phyloP scores from a whole-genome alignment of 78 protist species.

The Isochrysis galbana region DNA sequence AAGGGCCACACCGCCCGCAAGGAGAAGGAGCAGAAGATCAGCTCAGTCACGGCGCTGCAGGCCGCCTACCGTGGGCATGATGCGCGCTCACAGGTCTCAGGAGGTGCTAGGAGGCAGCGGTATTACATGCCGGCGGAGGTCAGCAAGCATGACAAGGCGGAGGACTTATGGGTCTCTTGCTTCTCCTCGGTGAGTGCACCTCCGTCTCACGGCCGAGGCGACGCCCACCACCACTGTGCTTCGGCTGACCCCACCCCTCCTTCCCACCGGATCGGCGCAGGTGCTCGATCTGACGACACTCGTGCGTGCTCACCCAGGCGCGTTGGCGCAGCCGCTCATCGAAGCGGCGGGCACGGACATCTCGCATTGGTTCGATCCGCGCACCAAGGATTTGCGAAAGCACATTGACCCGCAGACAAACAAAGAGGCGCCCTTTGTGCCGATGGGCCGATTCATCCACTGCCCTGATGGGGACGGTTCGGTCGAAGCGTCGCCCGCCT shows the following conservation, averaged over 20 bases:
- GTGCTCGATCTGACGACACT: conserved; percentile 57
- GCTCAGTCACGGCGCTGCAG: neutral
- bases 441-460: conserved; percentile 41
- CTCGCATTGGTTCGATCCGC: conserved; percentile 69
- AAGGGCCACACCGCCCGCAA: neutral
- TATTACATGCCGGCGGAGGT: conserved; percentile 59
- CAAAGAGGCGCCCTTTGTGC: neutral
- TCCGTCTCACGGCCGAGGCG: neutral
- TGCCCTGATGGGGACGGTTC: conserved; percentile 27
- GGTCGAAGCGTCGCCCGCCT: neutral
- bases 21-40: neutral
- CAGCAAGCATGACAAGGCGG: conserved; percentile 11
- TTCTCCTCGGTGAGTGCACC: neutral
- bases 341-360: conserved; percentile 67
- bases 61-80: neutral
- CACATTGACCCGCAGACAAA: conserved; percentile 16
- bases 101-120: neutral
- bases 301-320: neutral
- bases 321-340: conserved; percentile 31
- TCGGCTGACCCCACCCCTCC: no score
- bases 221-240: neutral
- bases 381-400: neutral
- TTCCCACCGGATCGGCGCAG: no score
- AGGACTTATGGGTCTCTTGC: conserved; percentile 55
- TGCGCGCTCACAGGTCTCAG: neutral